These are phyloP conservation scores for Collariella sp. DNA, from an alignment of 495 filamentous ascomycete genomes.

Conservation along the genomic window DNA sequence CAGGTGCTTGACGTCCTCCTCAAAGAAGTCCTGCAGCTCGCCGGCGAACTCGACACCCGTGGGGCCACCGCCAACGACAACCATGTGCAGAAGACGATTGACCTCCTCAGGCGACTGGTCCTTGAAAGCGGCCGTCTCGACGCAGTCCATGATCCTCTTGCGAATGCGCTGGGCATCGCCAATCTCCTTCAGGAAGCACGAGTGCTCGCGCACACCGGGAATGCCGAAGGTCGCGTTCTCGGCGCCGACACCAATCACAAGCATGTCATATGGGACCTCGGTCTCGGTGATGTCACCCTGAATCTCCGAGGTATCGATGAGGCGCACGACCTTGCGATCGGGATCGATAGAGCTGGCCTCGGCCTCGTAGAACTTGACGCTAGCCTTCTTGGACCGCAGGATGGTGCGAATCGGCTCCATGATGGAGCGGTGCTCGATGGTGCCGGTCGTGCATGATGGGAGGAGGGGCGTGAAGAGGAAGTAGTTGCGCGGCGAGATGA, in stretches of 20 bases:
- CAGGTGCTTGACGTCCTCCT: constrained; percentile 95
- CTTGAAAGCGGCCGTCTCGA: constrained; percentile 97
- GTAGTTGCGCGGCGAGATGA: constrained; percentile 95
- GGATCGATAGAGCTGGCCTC: constrained; percentile 95
- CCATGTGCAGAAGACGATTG: constrained; percentile 95
- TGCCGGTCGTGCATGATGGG: constrained; percentile 92
- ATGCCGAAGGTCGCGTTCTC: constrained; percentile 99
- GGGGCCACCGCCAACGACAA: constrained; percentile 94
- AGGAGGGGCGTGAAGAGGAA: constrained; percentile 98
- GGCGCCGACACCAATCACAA: constrained; percentile 92
- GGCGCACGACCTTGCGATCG: constrained; percentile 74
- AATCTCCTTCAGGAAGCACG: constrained; percentile 98
- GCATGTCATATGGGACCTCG: constrained; percentile 95
- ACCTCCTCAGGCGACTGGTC: constrained; percentile 84
- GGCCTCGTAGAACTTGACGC: constrained; percentile 95
- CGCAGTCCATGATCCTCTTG: constrained; percentile 98
- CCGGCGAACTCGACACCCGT: constrained; percentile 98
- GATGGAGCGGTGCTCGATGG: constrained; percentile 97
- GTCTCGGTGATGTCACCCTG: constrained; percentile 75
- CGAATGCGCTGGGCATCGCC: constrained; percentile 90
- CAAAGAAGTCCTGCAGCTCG: constrained; percentile 97
- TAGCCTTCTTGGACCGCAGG: constrained; percentile 79
- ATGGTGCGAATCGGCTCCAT: constrained; percentile 98
- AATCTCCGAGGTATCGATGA: constrained; percentile 88
- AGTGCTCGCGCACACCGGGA: constrained; percentile 86